A percentile compares a stretch with the other conserved stretches of the same genome.
These are phyloP conservation scores for Ramaria sp. DNA, from an alignment of 768 basidiomycete species.

Conservation along the genomic window DNA sequence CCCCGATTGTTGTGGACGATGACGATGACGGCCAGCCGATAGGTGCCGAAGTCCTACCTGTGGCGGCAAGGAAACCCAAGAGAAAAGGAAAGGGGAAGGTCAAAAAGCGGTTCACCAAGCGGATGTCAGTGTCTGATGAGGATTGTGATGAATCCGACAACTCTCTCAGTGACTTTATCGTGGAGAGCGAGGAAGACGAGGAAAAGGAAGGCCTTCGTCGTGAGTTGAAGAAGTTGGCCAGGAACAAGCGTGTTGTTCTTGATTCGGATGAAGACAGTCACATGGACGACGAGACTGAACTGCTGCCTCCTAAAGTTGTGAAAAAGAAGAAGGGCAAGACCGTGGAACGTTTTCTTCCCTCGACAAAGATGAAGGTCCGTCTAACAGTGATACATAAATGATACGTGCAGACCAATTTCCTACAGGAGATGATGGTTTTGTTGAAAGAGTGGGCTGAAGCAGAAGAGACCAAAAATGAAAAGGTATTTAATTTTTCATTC, in stretches of 20 bases:
- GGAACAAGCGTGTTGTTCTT: conserved; percentile 27
- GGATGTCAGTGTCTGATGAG: conserved; percentile 16
- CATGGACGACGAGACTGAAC: conserved; percentile 15
- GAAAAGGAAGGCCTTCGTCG: conserved; percentile 37
- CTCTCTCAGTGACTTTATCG: conserved; percentile 42
- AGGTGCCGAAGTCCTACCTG: conserved; percentile 6
- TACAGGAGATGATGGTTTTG: conserved; percentile 48
- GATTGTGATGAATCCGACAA: conserved; percentile 30
- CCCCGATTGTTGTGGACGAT: conserved; percentile 13
- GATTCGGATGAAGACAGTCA: conserved; percentile 21
- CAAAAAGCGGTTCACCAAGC: conserved; percentile 15
- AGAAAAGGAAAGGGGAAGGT: conserved; percentile 20
- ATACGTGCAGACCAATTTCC: not conserved
- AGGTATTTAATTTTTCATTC: conserved; percentile 27
- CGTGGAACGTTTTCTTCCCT: conserved; percentile 41
- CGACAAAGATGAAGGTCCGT: conserved; percentile 65
- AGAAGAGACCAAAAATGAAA: conserved; percentile 45
- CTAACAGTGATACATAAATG: not conserved
- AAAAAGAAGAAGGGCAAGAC: conserved; percentile 13
- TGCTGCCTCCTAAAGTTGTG: conserved; percentile 30
- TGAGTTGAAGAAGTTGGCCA: conserved; percentile 27
- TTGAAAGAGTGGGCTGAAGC: conserved; percentile 29
- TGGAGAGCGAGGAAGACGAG: conserved; percentile 40
- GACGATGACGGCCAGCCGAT: conserved; percentile 19
- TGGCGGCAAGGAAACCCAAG: conserved; percentile 3